Base-by-base conservation (phyloP, 2,329 filamentous ascomycete species). In the Colletotrichum sp. region DNA sequence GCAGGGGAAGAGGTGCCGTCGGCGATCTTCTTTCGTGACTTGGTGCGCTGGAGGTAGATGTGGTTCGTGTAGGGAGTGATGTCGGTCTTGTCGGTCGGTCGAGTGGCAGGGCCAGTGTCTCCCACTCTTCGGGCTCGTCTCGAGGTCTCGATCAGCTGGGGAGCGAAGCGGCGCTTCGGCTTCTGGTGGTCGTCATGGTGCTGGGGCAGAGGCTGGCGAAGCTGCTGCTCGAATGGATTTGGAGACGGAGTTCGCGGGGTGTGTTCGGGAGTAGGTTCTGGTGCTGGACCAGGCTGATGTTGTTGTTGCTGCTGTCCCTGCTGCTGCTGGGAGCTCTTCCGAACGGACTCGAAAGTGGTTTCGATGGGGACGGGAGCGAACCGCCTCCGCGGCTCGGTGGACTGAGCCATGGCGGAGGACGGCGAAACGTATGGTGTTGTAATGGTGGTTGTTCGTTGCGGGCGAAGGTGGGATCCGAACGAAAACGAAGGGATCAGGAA, bases 131-230 rank as follows among this genome's bases (percentile, higher is more conserved):
- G 92, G 39, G 92, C 92, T 69, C 95, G 90, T 80, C 92, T 92
- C 6, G 94, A 94, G 4, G 95, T 96, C 84, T 96, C 95, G 77
- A 98, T 93, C 71, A 98, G 88, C 80, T 96, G 93, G 15, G 95
- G 95, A 34, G 93, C 90, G 83, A 98, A 98, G 75, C 86, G 86
- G 77, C 89, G 88, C 34, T 59, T 26, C 44, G 70, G 70, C 26
- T 26, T 52, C 26, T 70, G 44, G 10, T 65, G 74, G 32, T 78
- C 80, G 55, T 79, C 81, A 59, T 76, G 67, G 16, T 67, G 73
- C 1, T 28, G 69, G 15, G 24, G 28, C 13, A 24, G 72, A 3
- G 70, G 65, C 34, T 74, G 59, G 34, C 79, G 81, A 57, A 79
- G 80, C 66, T 72, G 70, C n/a, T 82, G 79, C 81, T 78, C 63